Conservation (phyloP, 2,329 filamentous ascomycete species). For the Neopestalotiopsis sp. region DNA sequence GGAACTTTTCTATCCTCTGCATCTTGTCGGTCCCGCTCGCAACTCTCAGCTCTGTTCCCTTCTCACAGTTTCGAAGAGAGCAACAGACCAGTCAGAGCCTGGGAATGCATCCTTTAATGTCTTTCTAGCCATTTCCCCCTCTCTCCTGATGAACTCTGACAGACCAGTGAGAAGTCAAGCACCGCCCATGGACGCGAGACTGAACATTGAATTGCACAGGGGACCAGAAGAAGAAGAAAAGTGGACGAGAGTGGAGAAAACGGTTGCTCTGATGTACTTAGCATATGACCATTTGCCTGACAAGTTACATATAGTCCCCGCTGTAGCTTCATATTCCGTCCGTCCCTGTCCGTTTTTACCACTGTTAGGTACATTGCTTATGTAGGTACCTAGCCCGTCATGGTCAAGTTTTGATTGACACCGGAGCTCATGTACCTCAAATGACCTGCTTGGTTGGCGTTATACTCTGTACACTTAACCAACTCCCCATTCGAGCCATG, state of each 20-base stretch:
- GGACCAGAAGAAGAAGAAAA: not conserved
- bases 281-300: not conserved
- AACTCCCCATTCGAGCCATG: not conserved
- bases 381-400: not conserved
- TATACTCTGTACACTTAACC: not conserved
- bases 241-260: not conserved
- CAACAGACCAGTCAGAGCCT: not conserved
- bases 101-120: not conserved
- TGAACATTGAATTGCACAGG: not conserved
- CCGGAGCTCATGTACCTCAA: not conserved
- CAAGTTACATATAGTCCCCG: not conserved
- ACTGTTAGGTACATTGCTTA: not conserved
- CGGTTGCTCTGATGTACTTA: not conserved
- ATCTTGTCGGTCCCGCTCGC: not conserved
- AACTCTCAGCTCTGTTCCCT: not conserved
- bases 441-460: constrained; percentile 1
- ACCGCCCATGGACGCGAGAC: not conserved
- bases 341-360: too few relatives aligned
- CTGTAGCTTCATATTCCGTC: too few relatives aligned
- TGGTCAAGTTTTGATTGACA: not conserved
- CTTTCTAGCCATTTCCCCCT: not conserved
- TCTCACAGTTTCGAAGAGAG: not conserved
- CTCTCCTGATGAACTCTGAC: not conserved
- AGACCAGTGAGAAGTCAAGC: not conserved
- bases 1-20: not conserved